Conservation (phyloP, 768 basidiomycete species). For the Naganishia onofrii region DNA sequence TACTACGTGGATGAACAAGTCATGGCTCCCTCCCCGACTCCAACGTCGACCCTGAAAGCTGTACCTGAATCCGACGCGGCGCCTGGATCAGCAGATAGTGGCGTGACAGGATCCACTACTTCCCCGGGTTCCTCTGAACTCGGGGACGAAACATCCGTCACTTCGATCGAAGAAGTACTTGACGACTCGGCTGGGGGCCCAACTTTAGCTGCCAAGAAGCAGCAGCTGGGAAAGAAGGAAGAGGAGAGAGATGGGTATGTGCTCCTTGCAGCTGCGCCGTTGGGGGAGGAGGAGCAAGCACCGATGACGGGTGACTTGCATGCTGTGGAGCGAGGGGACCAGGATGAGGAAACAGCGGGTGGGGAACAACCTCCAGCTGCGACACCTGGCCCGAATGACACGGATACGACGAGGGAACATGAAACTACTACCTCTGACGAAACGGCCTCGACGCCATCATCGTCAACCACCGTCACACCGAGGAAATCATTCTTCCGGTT, state of each 20-base stretch:
- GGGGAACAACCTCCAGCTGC: too few species aligned
- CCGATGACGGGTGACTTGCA: neutral
- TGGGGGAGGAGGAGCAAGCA: neutral
- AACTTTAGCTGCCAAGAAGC: neutral
- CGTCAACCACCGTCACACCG: neutral
- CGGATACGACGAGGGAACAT: neutral
- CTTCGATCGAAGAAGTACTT: constrained; percentile 11
- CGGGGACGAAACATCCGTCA: neutral
- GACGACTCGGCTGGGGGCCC: neutral
- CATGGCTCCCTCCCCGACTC: neutral
- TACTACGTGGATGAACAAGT: constrained; percentile 6
- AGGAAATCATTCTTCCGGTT: constrained; percentile 18
- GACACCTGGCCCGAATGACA: neutral
- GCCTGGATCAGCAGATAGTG: neutral
- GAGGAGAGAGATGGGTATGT: neutral
- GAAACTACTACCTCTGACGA: neutral
- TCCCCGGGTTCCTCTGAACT: constrained; percentile 1
- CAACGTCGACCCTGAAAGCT: neutral
- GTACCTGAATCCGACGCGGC: neutral
- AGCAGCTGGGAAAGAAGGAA: neutral
- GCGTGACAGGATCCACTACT: neutral
- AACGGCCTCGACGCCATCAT: too few species aligned
- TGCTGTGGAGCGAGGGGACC: neutral
- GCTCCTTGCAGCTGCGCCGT: neutral
- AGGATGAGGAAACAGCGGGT: too few species aligned